Conservation (phyloP, 1,284 basidiomycete genomes). For the Lentinula novae-zelandiae region DNA sequence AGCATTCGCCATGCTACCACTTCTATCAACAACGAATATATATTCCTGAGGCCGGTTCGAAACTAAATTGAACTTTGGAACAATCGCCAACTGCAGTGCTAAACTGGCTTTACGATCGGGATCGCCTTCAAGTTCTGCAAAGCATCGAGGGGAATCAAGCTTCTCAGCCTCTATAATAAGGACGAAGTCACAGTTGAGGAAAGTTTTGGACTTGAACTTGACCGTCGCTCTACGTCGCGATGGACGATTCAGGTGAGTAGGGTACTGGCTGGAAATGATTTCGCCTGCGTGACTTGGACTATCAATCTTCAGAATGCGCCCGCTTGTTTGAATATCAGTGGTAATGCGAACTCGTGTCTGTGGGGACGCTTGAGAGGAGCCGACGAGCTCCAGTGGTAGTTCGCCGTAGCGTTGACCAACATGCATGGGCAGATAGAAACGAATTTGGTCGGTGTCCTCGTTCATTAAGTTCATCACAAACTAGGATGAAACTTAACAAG, state of each 20-base stretch:
- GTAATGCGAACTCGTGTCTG: slow-evolving; percentile 36
- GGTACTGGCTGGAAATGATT: slow-evolving; percentile 28
- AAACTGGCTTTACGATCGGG: slow-evolving; percentile 27
- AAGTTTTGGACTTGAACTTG: slow-evolving; percentile 32
- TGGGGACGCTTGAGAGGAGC: slow-evolving; percentile 26
- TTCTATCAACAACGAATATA: slow-evolving; percentile 42
- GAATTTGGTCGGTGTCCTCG: slow-evolving; percentile 40
- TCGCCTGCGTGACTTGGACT: slow-evolving; percentile 38
- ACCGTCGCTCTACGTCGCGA: slow-evolving; percentile 40
- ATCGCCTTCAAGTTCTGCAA: slow-evolving; percentile 40
- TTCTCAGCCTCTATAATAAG: slow-evolving; percentile 39
- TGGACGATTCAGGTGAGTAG: slow-evolving; percentile 26
- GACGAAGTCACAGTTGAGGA: slow-evolving; percentile 43
- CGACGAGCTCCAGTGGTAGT: slow-evolving; percentile 31
- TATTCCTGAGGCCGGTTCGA: slow-evolving; percentile 38
- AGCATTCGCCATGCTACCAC: slow-evolving; percentile 39
- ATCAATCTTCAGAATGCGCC: slow-evolving; percentile 30
- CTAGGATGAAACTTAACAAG: slow-evolving; percentile 16
- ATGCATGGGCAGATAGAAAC: slow-evolving; percentile 47
- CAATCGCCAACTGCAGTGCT: slow-evolving; percentile 48
- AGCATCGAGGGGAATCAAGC: slow-evolving; percentile 50
- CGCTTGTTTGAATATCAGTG: slow-evolving; percentile 44
- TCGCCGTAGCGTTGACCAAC: slow-evolving; percentile 50
- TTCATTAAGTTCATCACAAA: slow-evolving; percentile 40
- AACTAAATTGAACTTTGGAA: slow-evolving; percentile 44